Evolutionary conservation across 1,139 yeast species (phyloP).

Genomic region (Diutina ranongensis): DNA sequence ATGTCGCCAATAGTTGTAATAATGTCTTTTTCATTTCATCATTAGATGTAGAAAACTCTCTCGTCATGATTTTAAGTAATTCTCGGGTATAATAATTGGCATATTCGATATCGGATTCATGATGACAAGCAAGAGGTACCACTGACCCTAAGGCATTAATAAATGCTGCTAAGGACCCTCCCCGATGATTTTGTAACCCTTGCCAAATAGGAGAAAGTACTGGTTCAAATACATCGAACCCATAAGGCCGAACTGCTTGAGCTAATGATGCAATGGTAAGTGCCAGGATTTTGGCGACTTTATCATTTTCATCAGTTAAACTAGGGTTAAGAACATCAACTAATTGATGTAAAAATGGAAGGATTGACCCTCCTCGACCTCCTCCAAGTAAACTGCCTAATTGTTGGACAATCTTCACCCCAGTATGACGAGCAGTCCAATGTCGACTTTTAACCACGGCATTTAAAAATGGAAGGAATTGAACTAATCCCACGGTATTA

Average conservation of each 20-base stretch:
- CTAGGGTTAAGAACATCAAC: constrained; percentile 51
- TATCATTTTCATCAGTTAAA: constrained; percentile 59
- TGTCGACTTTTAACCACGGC: constrained; percentile 77
- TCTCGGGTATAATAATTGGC: constrained; percentile 71
- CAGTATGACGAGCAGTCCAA: constrained; percentile 86
- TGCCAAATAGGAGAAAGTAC: constrained; percentile 70
- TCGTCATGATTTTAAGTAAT: constrained; percentile 49
- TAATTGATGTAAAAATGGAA: constrained; percentile 62
- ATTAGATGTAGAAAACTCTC: constrained; percentile 76
- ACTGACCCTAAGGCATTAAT: constrained; percentile 69
- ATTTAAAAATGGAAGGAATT: constrained; percentile 63
- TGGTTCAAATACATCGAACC: constrained; percentile 74
- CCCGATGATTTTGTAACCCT: constrained; percentile 70
- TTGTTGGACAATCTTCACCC: constrained; percentile 69
- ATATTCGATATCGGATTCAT: constrained; percentile 47
- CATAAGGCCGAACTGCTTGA: constrained; percentile 81
- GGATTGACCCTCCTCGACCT: constrained; percentile 40
- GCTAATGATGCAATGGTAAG: constrained; percentile 66
- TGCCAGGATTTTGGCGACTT: constrained; percentile 63
- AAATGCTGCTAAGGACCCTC: constrained; percentile 66
- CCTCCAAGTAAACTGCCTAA: constrained; percentile 60
- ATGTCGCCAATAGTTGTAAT: constrained; percentile 25
- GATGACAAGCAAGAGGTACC: constrained; percentile 70
- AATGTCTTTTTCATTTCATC: constrained; percentile 82
- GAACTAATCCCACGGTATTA: constrained; percentile 61